Percentiles rank a stretch among this genome's conserved stretches.
Conservation (phyloP, 768 basidiomycete species). For the Tremella yokohamensis region DNA sequence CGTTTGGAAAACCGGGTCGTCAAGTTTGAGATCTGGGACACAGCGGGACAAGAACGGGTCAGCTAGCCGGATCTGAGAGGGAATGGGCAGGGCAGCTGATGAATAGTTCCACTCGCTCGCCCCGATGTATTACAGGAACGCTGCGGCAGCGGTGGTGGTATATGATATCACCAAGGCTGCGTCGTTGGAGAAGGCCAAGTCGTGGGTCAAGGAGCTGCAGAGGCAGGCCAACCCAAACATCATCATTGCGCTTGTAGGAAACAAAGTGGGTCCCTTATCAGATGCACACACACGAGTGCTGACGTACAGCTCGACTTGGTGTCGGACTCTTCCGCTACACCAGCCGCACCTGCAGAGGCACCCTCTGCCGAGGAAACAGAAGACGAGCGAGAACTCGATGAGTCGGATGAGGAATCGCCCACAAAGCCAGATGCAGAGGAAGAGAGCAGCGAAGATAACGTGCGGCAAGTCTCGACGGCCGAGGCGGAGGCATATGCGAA, state of each 20-base stretch:
- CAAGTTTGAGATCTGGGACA: constrained; percentile 74
- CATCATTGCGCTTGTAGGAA: constrained; percentile 95
- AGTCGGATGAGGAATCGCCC: constrained; percentile 50
- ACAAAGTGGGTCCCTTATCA: constrained; percentile 74
- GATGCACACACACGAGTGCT: not conserved
- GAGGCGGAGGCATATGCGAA: constrained; percentile 95
- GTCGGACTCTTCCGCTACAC: constrained; percentile 45
- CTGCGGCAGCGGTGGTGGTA: constrained; percentile 95
- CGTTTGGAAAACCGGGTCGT: constrained; percentile 64
- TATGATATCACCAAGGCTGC: constrained; percentile 96
- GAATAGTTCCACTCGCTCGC: constrained; percentile 85
- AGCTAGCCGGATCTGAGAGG: not conserved
- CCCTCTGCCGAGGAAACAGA: constrained; percentile 5
- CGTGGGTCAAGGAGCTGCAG: constrained; percentile 99
- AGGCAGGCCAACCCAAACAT: constrained; percentile 98
- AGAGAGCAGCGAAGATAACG: constrained; percentile 16
- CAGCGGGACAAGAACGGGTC: constrained; percentile 48
- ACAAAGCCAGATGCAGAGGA: constrained; percentile 5
- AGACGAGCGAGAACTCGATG: constrained; percentile 15
- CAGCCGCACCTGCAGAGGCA: constrained; percentile 72
- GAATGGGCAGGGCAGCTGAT: not conserved
- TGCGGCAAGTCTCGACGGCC: constrained; percentile 82
- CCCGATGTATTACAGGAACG: constrained; percentile 99
- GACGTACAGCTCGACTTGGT: constrained; percentile 49
- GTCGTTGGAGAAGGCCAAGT: constrained; percentile 96